These are phyloP conservation scores for Saccharomycopsis fermentans DNA, from an alignment of 805 yeast species.

Conservation along the genomic window DNA sequence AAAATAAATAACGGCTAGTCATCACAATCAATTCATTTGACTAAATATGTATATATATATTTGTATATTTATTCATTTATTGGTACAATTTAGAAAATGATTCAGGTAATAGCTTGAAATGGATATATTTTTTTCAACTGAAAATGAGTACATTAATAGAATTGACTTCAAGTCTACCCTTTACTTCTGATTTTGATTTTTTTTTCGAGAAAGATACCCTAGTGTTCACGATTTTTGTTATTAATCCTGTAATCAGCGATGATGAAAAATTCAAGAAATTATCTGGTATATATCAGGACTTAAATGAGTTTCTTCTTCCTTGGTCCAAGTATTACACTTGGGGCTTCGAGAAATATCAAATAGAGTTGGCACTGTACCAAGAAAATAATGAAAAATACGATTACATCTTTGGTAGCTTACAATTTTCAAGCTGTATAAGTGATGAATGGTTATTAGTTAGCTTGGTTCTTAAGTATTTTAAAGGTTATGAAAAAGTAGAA, in stretches of 20 bases:
- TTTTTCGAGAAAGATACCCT: constrained; percentile 18
- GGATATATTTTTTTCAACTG: background rate
- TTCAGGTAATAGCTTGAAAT: too few relatives aligned
- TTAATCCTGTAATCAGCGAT: constrained; percentile 24
- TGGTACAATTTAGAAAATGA: too few relatives aligned
- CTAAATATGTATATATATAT: too few relatives aligned
- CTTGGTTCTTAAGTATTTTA: constrained; percentile 29
- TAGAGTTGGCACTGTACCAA: constrained; percentile 20
- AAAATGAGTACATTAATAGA: constrained; percentile 8
- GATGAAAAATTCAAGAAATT: constrained; percentile 19
- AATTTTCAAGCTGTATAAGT: constrained; percentile 32
- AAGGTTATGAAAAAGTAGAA: constrained; percentile 15
- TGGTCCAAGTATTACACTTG: constrained; percentile 36
- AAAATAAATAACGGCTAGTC: background rate
- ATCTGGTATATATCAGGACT: constrained; percentile 17
- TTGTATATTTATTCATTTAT: too few relatives aligned
- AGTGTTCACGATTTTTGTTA: constrained; percentile 24
- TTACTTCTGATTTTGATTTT: constrained; percentile 6
- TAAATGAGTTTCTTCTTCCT: constrained; percentile 23
- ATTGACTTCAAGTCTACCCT: constrained; percentile 4
- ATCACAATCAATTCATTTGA: background rate
- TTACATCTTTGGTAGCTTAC: constrained; percentile 26
- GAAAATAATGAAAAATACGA: constrained; percentile 2
- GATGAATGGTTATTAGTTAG: constrained; percentile 39
- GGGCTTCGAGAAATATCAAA: constrained; percentile 26